These are phyloP conservation scores for Bretziella fagacearum DNA, from an alignment of 2,329 filamentous ascomycete genomes.

Conservation along the genomic window DNA sequence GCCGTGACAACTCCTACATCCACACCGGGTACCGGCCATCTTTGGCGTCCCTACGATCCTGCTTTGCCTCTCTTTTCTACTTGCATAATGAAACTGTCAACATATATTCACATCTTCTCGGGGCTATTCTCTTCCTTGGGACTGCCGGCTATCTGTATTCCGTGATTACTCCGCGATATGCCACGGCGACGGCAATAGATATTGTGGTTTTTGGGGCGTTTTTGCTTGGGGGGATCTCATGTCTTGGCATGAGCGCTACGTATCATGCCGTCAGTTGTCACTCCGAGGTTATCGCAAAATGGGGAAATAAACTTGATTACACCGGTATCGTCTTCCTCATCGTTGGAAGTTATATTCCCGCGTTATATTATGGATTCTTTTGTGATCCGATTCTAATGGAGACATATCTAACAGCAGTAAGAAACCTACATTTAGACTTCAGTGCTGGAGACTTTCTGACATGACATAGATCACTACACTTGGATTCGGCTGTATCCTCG, in stretches of 20 bases:
- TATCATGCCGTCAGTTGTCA: constrained; percentile 81
- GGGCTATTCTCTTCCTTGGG: constrained; percentile 41
- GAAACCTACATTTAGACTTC: too few relatives aligned
- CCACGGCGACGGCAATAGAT: constrained; percentile 42
- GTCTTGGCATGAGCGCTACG: constrained; percentile 65
- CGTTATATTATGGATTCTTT: constrained; percentile 73
- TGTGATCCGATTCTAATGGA: constrained; percentile 48
- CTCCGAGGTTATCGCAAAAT: constrained; percentile 55
- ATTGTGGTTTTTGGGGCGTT: constrained; percentile 62
- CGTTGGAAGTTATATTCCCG: constrained; percentile 77
- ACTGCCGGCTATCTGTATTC: constrained; percentile 36
- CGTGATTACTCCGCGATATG: constrained; percentile 47
- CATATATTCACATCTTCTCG: constrained; percentile 48
- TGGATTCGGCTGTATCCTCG: constrained; percentile 56
- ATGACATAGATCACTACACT: constrained; percentile 52
- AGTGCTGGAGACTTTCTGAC: too few relatives aligned
- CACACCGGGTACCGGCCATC: constrained; percentile 35
- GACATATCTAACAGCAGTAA: constrained; percentile 59
- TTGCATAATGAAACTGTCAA: constrained; percentile 47
- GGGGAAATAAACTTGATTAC: constrained; percentile 90
- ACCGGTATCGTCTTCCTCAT: constrained; percentile 85
- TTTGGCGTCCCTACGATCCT: constrained; percentile 30
- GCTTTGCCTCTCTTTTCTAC: constrained; percentile 32
- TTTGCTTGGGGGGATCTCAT: constrained; percentile 55
- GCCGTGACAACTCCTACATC: constrained; percentile 43